These are phyloP conservation scores for Melianthus villosus DNA, from an alignment of 441 rosid genomes.

Conservation along the genomic window DNA sequence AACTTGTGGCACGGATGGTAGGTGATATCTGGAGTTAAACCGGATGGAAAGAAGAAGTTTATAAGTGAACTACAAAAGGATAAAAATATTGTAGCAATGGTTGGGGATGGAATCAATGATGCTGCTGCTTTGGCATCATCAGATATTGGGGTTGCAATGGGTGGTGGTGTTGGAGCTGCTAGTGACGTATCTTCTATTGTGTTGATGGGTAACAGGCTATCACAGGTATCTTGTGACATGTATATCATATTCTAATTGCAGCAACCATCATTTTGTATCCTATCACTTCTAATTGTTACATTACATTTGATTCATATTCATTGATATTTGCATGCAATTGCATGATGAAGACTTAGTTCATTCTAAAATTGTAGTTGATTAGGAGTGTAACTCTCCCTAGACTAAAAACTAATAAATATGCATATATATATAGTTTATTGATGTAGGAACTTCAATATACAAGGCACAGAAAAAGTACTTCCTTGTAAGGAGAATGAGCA, in stretches of 20 bases:
- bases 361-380: no score
- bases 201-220: conserved; percentile 69
- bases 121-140: conserved; percentile 92
- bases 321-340: no score
- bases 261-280: no score
- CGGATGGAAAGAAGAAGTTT: conserved; percentile 62
- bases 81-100: conserved; percentile 70
- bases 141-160: conserved; percentile 85
- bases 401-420: no score
- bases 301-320: no score
- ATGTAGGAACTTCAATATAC: no score
- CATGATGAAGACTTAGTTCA: no score
- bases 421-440: no score
- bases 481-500: no score
- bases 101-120: conserved; percentile 96
- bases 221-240: conserved; percentile 42
- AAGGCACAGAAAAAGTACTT: no score
- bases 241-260: background rate
- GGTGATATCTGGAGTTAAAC: conserved; percentile 80
- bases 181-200: conserved; percentile 90
- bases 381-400: no score
- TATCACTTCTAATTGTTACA: no score
- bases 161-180: conserved; percentile 91
- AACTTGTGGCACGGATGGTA: conserved; percentile 16
- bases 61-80: conserved; percentile 55